Base-by-base conservation (phyloP, 1,284 basidiomycete species). In the Boletus sp. region DNA sequence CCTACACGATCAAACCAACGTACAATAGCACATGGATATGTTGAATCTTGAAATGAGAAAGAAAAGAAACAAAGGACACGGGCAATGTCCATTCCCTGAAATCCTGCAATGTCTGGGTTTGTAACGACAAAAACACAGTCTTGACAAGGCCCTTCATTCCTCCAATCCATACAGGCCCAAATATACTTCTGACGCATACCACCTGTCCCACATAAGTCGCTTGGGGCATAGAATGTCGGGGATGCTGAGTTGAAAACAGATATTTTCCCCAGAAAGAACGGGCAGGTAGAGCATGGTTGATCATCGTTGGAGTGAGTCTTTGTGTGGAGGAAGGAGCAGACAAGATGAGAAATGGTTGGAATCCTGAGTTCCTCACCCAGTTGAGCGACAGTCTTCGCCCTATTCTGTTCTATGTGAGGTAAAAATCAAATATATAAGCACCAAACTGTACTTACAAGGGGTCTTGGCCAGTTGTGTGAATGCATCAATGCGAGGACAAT, bases 251-350 rank as follows among this genome's bases (percentile, higher is more conserved):
- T 60, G 23, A 60, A 65, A 23, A 66, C 38, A 17, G 35, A 54
- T 10, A 65, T 52, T 14, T 44, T 50, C 8, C 51, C 47, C n/a
- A n/a, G n/a, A n/a, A n/a, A 23, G 46, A 25, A 55, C 2, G 61
- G 62, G 19, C 47, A 47, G 3, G 30, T 30, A 16, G 46, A 14
- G n/a, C 33, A 58, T 3, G 31, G 38, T 21, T 14, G 40, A 6
- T 37, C 19, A 21, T 59, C 16, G 1, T 73, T 48, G 9, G 66
- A 66, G 56, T 70, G 38, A 31, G 67, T 51, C 43, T 73, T 68
- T 7, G 65, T 61, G 43, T 62, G 67, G 7, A 76, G 65, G 53
- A 74, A 76, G 13, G 25, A 11, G 2, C 25, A 11, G 16, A 62
- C 38, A n/a, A 64, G 30, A 1, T 33, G 33, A 17, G 52, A 40